phyloP scores from a whole-genome alignment of 1,139 yeast genomes.

The Suhomyces panamericanus region DNA sequence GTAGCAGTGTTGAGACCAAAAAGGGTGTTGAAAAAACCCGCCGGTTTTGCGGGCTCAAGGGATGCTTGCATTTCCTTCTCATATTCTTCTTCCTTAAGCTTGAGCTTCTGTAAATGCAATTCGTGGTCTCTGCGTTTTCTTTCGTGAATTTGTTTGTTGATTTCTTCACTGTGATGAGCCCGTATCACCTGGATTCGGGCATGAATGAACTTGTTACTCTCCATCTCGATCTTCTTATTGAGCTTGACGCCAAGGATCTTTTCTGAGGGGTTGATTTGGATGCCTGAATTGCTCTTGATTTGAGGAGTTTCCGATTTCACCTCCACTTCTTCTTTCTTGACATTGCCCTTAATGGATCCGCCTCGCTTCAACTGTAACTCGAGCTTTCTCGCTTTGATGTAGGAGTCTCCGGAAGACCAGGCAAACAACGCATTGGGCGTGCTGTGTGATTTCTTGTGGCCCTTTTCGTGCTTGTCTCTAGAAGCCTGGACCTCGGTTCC shows the following conservation, averaged over 20 bases:
- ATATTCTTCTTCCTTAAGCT: conserved; percentile 43
- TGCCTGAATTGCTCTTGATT: conserved; percentile 8
- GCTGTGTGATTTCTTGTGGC: conserved; percentile 11
- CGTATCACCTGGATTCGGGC: conserved; percentile 41
- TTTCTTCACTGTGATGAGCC: conserved; percentile 42
- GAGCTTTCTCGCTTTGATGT: conserved; percentile 34
- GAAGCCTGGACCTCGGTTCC: conserved; percentile 15
- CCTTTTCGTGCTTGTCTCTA: conserved; percentile 1
- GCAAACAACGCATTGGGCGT: conserved; percentile 40
- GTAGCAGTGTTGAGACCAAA: conserved; percentile 23
- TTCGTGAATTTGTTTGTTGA: conserved; percentile 40
- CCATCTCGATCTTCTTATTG: conserved; percentile 34
- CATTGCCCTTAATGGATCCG: conserved; percentile 8
- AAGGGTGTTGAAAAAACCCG: conserved; percentile 31
- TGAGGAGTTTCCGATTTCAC: conserved; percentile 2
- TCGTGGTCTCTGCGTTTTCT: conserved; percentile 46
- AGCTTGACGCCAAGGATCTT: conserved; percentile 25
- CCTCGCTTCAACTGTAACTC: conserved; percentile 23
- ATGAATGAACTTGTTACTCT: conserved; percentile 41
- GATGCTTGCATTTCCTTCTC: conserved; percentile 33
- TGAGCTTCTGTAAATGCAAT: conserved; percentile 35
- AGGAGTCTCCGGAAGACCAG: conserved; percentile 49
- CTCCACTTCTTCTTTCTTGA: conserved; percentile 1
- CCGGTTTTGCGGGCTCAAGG: conserved; percentile 21
- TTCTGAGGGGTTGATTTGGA: conserved; percentile 20